Percentiles rank a stretch among this genome's conserved stretches.
phyloP scores from a whole-genome alignment of 805 yeast genomes.

The Yarrowia phangngaensis region DNA sequence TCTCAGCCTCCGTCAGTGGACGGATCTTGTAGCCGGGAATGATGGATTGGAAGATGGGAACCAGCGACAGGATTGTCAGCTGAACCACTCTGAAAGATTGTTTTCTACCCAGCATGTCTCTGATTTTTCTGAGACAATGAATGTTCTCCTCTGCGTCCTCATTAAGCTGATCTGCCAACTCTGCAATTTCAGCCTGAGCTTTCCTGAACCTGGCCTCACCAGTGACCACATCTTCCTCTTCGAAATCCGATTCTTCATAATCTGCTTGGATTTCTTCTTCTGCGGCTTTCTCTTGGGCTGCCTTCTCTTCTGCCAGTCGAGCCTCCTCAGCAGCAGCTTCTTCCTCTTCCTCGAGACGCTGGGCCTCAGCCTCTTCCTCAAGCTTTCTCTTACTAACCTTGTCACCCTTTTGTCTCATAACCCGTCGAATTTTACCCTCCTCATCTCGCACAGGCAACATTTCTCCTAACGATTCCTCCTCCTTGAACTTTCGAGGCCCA shows the following conservation, averaged over 20 bases:
- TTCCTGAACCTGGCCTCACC: conserved; percentile 54
- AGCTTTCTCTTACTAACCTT: conserved; percentile 33
- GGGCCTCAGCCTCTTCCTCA: conserved; percentile 35
- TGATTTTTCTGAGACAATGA: conserved; percentile 53
- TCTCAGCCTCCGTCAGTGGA: conserved; percentile 75
- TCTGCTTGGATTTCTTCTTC: conserved; percentile 35
- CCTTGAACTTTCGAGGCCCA: conserved; percentile 65
- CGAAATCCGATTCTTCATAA: conserved; percentile 34
- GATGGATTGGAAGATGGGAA: conserved; percentile 77
- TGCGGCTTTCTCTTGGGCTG: conserved; percentile 35
- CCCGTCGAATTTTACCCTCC: conserved; percentile 73
- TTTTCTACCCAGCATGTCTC: conserved; percentile 42
- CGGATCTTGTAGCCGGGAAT: conserved; percentile 87
- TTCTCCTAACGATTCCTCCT: conserved; percentile 49
- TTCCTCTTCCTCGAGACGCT: conserved; percentile 35
- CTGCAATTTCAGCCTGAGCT: conserved; percentile 80
- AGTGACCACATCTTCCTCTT: conserved; percentile 45
- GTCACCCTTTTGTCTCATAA: conserved; percentile 41
- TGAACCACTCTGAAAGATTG: conserved; percentile 51
- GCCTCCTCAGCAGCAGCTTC: conserved; percentile 36
- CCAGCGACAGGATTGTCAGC: conserved; percentile 70
- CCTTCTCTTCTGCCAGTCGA: conserved; percentile 34
- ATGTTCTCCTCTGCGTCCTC: conserved; percentile 90
- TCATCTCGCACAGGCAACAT: conserved; percentile 73
- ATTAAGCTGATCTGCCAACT: conserved; percentile 66